Evolutionary conservation across 2,329 filamentous ascomycete species (phyloP), one percentile per base, ranked within the genome.

Genomic region (Talaromyces atroroseus): DNA sequence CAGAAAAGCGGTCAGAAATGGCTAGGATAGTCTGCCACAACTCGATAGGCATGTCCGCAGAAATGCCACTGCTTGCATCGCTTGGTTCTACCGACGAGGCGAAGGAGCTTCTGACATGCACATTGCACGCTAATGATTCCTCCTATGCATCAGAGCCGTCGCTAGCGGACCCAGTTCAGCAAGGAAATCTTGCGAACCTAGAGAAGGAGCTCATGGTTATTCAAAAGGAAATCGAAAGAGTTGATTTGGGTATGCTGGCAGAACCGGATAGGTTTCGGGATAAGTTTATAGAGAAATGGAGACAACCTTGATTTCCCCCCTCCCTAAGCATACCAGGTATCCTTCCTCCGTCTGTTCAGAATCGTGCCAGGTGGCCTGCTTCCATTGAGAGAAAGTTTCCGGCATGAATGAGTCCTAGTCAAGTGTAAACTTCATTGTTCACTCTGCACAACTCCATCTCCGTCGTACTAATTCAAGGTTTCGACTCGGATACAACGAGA

Each of bases 221-320:
- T 26, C 70, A 71, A 49, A 67, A 66, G 49, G 69, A 67, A 1
- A 58, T 73, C 21, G 63, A 70, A 54, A 61, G 61, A n/a, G 61
- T 75, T 24, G 62, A 73, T 47, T 46, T 70, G 57, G 67, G 69
- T 59, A 66, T 52, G 56, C 74, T 38, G 62, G 69, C 56, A 65
- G 50, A 47, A 38, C 29, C 54, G 20, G 38, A 50, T 45, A 34
- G 26, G 26, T 38, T 24, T 34, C 49, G 26, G 16, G 54, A 40
- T 20, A 56, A 48, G 26, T 52, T 57, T 40, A 26, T 36, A 45
- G 32, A 56, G 10, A 52, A 52, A 38, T 50, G 49, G 49, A n/a
- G 23, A 21, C 21, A 24, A 11, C 24, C 40, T 18, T 52, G 48
- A 52, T 34, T 2, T 26, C 7, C 7, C 7, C 7, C 24, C 24